These are phyloP conservation scores for Neopestalotiopsis rosae DNA, from an alignment of 2,329 filamentous ascomycete genomes.

Conservation along the genomic window DNA sequence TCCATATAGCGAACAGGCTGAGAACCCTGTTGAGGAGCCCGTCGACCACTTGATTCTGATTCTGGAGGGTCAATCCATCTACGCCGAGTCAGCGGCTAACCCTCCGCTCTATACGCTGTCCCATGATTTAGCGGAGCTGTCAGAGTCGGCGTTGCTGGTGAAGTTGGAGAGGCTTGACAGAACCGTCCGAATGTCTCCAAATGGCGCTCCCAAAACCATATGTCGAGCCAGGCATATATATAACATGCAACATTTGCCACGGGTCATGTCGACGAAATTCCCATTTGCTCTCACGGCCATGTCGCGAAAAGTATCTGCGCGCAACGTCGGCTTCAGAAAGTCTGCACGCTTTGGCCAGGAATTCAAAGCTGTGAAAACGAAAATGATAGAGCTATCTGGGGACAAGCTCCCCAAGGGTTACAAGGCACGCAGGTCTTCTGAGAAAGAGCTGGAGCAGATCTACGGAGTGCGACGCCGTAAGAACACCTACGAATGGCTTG, in stretches of 20 bases:
- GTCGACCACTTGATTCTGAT: constrained; percentile 32
- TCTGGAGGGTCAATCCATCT: constrained; percentile 29
- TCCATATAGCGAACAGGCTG: constrained; percentile 1
- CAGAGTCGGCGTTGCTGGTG: constrained; percentile 25
- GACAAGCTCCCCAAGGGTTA: constrained; percentile 30
- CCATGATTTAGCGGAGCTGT: constrained; percentile 26
- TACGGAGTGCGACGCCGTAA: constrained; percentile 27
- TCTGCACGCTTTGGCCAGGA: constrained; percentile 24
- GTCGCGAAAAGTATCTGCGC: constrained; percentile 22
- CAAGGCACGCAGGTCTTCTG: constrained; percentile 23
- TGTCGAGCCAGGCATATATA: constrained; percentile 27
- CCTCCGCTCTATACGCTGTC: constrained; percentile 32
- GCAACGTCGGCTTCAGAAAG: constrained; percentile 25
- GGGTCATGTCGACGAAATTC: constrained; percentile 27
- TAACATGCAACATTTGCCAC: constrained; percentile 30
- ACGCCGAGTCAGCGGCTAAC: constrained; percentile 27
- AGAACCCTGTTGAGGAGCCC: constrained; percentile 22
- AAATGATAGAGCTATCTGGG: constrained; percentile 19
- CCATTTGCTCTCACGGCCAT: constrained; percentile 27
- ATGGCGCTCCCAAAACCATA: constrained; percentile 23
- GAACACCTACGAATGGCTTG: constrained; percentile 28
- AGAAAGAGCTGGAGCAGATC: constrained; percentile 24
- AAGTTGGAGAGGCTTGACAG: constrained; percentile 29
- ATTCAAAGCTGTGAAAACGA: constrained; percentile 25
- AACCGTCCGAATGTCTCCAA: constrained; percentile 22